phyloP scores from a whole-genome alignment of 805 yeast species.

The Candida hispaniensis region DNA sequence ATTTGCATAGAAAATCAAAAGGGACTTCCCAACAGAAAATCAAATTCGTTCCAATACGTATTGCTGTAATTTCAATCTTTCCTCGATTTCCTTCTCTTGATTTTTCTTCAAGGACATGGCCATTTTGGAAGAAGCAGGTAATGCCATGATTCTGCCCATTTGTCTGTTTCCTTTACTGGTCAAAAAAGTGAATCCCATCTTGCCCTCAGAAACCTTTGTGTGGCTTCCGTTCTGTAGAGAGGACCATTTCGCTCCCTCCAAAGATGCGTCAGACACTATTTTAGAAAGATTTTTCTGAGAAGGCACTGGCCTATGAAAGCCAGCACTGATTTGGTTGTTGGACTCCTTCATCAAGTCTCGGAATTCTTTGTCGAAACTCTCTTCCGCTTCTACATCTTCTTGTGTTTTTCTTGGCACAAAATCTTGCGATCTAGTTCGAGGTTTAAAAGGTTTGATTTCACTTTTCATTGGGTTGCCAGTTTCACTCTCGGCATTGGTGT shows the following conservation, averaged over 20 bases:
- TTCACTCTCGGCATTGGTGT: too few relatives aligned
- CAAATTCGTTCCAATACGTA: conserved; percentile 20
- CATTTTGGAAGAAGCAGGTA: conserved; percentile 47
- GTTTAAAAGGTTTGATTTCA: too few relatives aligned
- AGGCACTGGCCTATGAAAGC: conserved; percentile 28
- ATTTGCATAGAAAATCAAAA: too few relatives aligned
- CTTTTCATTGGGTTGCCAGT: too few relatives aligned
- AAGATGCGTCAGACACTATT: conserved; percentile 6
- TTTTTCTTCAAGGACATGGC: conserved; percentile 43
- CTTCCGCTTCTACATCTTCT: conserved; percentile 39
- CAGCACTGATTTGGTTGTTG: conserved; percentile 15
- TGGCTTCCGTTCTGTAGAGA: conserved; percentile 9
- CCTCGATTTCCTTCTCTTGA: conserved; percentile 40
- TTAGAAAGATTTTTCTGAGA: conserved; percentile 5
- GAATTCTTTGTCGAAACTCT: conserved; percentile 48
- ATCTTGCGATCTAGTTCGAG: conserved; percentile 25
- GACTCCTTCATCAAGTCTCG: conserved; percentile 44
- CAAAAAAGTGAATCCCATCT: conserved; percentile 43
- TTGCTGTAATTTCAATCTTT: conserved; percentile 40
- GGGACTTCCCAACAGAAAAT: too few relatives aligned
- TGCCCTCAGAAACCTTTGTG: conserved; percentile 17
- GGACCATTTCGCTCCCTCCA: conserved; percentile 8
- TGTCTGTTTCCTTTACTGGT: conserved; percentile 44
- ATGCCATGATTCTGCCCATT: conserved; percentile 34
- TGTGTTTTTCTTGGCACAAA: conserved; percentile 17